A percentile compares a stretch with the other conserved stretches of the same genome.
Conservation (phyloP, 106 monocot genomes). For the Platanthera zijinensis region DNA sequence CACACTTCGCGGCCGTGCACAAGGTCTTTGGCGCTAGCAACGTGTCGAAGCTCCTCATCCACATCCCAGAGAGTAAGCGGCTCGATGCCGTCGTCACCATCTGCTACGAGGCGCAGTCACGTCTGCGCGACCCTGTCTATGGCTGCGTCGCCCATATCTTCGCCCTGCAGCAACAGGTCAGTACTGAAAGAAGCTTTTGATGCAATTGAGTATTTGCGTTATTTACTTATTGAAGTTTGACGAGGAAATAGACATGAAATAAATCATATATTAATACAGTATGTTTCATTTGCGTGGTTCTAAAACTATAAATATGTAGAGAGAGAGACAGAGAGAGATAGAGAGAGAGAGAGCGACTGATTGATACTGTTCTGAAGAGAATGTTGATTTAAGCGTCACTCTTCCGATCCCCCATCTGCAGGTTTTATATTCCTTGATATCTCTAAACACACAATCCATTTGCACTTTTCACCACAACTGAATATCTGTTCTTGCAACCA, state of each 20-base stretch:
- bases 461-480: no score
- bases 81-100: constrained; percentile 95
- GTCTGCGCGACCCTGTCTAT: constrained; percentile 86
- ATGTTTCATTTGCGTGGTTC: no score
- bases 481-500: no score
- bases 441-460: not conserved
- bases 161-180: constrained; percentile 90
- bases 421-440: not conserved
- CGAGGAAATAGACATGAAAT: not conserved
- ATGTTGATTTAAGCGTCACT: no score
- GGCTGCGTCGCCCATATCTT: constrained; percentile 98
- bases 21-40: constrained; percentile 99
- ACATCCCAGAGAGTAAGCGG: constrained; percentile 81
- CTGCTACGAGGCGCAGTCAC: constrained; percentile 93
- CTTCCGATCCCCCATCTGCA: not conserved
- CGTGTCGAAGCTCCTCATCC: constrained; percentile 88
- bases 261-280: no score
- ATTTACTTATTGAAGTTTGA: not conserved
- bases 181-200: not conserved
- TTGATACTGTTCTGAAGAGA: not conserved
- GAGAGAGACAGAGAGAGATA: no score
- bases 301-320: no score
- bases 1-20: constrained; percentile 95
- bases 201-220: not conserved
- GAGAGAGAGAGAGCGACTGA: not conserved